Base-by-base conservation (phyloP, 108 stramenopile genomes). In the Cyclostephanos tholiformis region DNA sequence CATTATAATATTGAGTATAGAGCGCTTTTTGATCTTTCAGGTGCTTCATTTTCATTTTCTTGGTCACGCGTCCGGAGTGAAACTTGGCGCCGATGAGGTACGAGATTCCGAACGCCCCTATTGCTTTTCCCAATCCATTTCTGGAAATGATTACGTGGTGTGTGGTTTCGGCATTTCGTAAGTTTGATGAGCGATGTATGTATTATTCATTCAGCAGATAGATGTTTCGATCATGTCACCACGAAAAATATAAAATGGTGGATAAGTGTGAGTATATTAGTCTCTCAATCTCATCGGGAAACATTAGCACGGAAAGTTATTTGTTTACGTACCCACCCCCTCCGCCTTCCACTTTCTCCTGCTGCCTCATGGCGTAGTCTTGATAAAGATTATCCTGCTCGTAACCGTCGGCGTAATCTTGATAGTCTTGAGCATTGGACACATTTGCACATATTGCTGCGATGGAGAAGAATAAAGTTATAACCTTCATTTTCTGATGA, bases 1-100 rank as follows among this genome's bases (percentile, higher is more conserved):
- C 95, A 49, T 92, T 92, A 80, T 96, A 96, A 56, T 96, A 96
- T 86, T 93, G 92, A 41, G 91, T 91, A 77, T 96, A 96, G 11
- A 93, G 79, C 6, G 88, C 82, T 80, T 96, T 96, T 72, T 93
- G 92, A 69, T 96, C 95, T 75, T 92, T 82, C 69, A 88, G 79
- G 82, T 92, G 91, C 55, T 87, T 86, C 50, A 79, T 77, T 70
- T 92, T 92, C 58, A 96, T 79, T 69, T 93, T 91, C 71, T 91
- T 93, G 27, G 82, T 62, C 60, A 86, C 73, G 6, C 89, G 80
- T 19, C 84, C 78, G 0, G 86, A 82, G 64, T 95, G 91, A 44
- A 91, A 58, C 66, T 91, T 91, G 23, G 87, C 87, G 11, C 91
- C 94, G 38, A 88, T 38, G 23, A 92, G 48, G 86, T 91, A 92